Base-by-base conservation (phyloP, 2,329 filamentous ascomycete species). In the Elsinoe fawcettii region DNA sequence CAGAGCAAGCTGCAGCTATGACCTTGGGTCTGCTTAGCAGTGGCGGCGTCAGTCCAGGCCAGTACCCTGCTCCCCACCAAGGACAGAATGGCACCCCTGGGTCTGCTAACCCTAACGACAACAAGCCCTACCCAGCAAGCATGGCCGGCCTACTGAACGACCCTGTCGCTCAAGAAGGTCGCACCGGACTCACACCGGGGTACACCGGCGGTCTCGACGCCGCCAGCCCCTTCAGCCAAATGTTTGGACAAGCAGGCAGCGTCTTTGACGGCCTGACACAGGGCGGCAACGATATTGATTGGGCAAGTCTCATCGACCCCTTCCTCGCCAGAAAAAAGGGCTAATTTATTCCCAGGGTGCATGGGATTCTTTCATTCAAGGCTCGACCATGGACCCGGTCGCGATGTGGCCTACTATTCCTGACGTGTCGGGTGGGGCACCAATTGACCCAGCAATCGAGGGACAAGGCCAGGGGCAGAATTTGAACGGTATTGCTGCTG, bases 361-460 rank as follows among this genome's bases (percentile, higher is more conserved):
- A 25, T 87, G 83, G 83, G 84, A 87, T 66, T 81, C 77, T 5
- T 87, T 86, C 63, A 81, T 87, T 49, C 83, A 86, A 67, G 82
- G 80, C 55, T 75, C 80, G 5, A 75, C 64, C 36, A 63, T 74
- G 58, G 74, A 77, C 51, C 64, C 70, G 1, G 69, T 68, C 58
- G 68, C 68, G 18, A 73, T 75, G 65, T 76, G 75, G 64, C 73
- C 74, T 0, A 20, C 5, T 9, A 16, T 49, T 8, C 54, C 54
- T 5, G 54, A 56, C 4, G 11, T 30, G 12, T 18, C 53, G 30
- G 43, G 8, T 14, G 41, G 20, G 8, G 25, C 43, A 12, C 34
- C 51, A 30, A 56, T 56, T 36, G 32, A 43, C 16, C 34, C 41
- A 16, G 51, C 57, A 25, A 49, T 56, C 30, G 41, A 36, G 43